Evolutionary conservation across 495 filamentous ascomycete genomes (phyloP), one percentile per base, ranked within the genome.

Genomic region (Thozetella sp.): DNA sequence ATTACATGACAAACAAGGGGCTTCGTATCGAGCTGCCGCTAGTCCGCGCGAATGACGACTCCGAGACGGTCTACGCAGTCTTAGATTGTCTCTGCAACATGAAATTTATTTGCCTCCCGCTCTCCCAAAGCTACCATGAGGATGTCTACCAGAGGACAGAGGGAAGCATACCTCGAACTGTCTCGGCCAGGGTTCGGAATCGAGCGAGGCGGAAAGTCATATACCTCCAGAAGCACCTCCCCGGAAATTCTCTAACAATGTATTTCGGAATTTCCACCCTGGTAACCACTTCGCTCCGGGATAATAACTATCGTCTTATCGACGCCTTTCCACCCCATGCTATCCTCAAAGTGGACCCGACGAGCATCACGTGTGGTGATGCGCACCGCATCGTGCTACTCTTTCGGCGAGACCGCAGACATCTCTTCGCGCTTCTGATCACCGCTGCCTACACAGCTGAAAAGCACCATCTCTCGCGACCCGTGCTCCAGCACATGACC

Each of bases 1-100:
- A 53, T 22, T 53, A 53, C 23, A 53, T 53, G 51, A 53, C 51
- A 13, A 53, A 53, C 22, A 53, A 53, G 20, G 51, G 51, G 4
- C 51, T 53, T 53, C 51, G 22, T 25, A 53, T 53, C 23, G 51
- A 53, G 51, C 20, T 53, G 4, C 51, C 51, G 10, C 22, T 53
- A 2, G n/a, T 53, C 51, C 22, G 20, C 20, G 51, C 23, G 9
- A 25, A 22, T 22, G 51, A 53, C 51, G 51, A 53, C 12, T 9
- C 51, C 15, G 4, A 4, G 20, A 53, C 51, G 22, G 51, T 25
- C 22, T 53, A 53, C 25, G 51, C 51, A 13, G 20, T 53, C 6
- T 25, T 53, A 25, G 51, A 53, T 22, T 53, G 51, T 22, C 9
- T 53, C 20, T 23, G 51, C 23, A 25, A 53, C 51, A 53, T 25